A percentile compares a stretch with the other conserved stretches of the same genome.
These are phyloP conservation scores for Gossypium stocksii DNA, from an alignment of 345 rosid species.

Conservation along the genomic window DNA sequence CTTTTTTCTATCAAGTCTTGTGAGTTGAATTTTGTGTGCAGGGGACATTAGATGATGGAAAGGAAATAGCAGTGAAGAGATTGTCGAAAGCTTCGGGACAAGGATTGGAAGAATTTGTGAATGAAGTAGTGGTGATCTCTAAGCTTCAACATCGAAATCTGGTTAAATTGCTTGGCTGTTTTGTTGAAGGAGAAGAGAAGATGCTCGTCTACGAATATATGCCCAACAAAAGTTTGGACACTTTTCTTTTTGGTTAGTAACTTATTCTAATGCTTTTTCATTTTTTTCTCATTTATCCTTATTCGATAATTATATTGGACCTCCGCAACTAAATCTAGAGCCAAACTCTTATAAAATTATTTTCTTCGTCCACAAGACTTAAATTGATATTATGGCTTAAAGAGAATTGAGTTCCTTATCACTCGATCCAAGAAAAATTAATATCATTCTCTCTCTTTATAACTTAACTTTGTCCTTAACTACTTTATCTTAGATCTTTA, in stretches of 20 bases:
- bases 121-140: conserved; percentile 33
- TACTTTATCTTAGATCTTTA: too few species aligned
- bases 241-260: conserved; percentile 18
- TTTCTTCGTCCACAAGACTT: too few species aligned
- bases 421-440: too few species aligned
- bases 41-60: neutral
- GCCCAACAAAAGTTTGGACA: conserved; percentile 33
- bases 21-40: neutral
- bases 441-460: too few species aligned
- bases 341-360: too few species aligned
- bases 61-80: neutral
- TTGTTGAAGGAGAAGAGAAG: conserved; percentile 30
- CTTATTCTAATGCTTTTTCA: too few species aligned
- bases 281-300: too few species aligned
- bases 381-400: accelerated
- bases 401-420: too few species aligned
- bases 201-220: conserved; percentile 30
- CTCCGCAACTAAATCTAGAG: too few species aligned
- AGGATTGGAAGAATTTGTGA: conserved; percentile 28
- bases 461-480: too few species aligned
- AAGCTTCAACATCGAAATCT: conserved; percentile 39
- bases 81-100: neutral
- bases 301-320: too few species aligned
- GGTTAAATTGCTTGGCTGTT: conserved; percentile 33
- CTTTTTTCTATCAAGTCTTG: too few species aligned